Evolutionary conservation across 1,284 basidiomycete species (phyloP).

Genomic region (Leccinum olivaceoglutinosum): DNA sequence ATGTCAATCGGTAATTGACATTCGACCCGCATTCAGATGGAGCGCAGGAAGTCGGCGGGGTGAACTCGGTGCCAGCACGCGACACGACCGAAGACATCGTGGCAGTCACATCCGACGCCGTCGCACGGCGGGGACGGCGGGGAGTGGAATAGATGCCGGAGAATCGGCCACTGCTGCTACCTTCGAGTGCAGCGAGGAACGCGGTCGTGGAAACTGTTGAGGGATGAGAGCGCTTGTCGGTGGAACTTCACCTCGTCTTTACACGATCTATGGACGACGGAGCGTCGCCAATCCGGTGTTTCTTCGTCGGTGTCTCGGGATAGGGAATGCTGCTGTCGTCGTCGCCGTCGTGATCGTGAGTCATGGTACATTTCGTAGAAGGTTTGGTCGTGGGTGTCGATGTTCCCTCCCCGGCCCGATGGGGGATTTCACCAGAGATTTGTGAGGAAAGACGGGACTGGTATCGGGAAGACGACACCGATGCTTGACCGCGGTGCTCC

Average conservation of each 20-base stretch:
- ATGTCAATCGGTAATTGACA: too few species aligned
- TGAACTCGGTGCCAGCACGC: too few species aligned
- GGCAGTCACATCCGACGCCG: neutral
- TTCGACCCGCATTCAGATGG: too few species aligned
- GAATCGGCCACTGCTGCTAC: neutral
- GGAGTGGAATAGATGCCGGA: constrained; percentile 22
- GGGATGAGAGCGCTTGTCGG: constrained; percentile 8
- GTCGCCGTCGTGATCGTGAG: neutral
- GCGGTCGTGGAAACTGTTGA: constrained; percentile 7
- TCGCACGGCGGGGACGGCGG: constrained; percentile 7
- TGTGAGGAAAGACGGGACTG: constrained; percentile 9
- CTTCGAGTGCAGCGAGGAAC: constrained; percentile 20
- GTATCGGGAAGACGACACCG: neutral
- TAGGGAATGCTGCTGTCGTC: constrained; percentile 1
- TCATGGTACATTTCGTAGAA: constrained; percentile 22
- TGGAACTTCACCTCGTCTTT: constrained; percentile 1
- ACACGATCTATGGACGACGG: too few species aligned
- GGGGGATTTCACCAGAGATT: constrained; percentile 9
- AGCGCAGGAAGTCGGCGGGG: too few species aligned
- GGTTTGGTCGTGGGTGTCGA: constrained; percentile 5
- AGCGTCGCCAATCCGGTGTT: constrained; percentile 10
- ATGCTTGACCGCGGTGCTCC: neutral
- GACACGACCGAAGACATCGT: neutral
- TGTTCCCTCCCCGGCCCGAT: constrained; percentile 1
- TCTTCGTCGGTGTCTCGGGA: constrained; percentile 29